These are phyloP conservation scores for Paspalum vaginatum DNA, from an alignment of 176 grass and related monocot species.

Conservation along the genomic window DNA sequence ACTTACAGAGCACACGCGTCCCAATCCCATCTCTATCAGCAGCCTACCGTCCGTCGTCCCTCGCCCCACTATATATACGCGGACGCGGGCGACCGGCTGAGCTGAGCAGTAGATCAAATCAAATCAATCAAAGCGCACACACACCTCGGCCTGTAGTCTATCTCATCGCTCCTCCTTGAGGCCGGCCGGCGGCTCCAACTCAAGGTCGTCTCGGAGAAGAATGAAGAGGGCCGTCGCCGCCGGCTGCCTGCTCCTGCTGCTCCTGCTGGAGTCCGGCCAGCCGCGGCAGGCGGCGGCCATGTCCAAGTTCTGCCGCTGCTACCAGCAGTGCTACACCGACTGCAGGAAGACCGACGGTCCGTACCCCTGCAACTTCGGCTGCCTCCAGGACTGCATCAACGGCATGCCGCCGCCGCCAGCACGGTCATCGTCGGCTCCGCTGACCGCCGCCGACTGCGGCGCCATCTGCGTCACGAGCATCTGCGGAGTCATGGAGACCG, in stretches of 20 bases:
- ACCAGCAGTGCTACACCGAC: neutral
- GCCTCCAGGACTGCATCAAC: neutral
- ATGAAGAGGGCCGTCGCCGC: neutral
- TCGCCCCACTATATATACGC: too few relatives aligned
- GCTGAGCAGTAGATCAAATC: too few relatives aligned
- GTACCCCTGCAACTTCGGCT: neutral
- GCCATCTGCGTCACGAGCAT: neutral
- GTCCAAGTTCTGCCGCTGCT: slow-evolving; percentile 23
- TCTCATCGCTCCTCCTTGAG: too few relatives aligned
- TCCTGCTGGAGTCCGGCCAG: neutral
- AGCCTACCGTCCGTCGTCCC: too few relatives aligned
- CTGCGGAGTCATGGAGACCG: neutral
- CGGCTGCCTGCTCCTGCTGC: slow-evolving; percentile 6
- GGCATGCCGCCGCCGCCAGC: neutral
- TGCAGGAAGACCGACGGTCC: neutral
- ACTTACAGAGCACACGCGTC: too few relatives aligned
- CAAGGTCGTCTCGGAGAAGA: neutral
- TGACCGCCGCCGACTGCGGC: neutral
- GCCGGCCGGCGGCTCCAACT: too few relatives aligned
- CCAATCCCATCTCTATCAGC: too few relatives aligned
- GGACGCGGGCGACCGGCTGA: too few relatives aligned
- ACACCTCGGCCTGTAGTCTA: too few relatives aligned
- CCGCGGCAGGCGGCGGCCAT: neutral
- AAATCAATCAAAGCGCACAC: too few relatives aligned
- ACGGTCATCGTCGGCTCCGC: neutral